Evolutionary conservation across 2,329 filamentous ascomycete species (phyloP).

Genomic region (Neoscytalidium dimidiatum): DNA sequence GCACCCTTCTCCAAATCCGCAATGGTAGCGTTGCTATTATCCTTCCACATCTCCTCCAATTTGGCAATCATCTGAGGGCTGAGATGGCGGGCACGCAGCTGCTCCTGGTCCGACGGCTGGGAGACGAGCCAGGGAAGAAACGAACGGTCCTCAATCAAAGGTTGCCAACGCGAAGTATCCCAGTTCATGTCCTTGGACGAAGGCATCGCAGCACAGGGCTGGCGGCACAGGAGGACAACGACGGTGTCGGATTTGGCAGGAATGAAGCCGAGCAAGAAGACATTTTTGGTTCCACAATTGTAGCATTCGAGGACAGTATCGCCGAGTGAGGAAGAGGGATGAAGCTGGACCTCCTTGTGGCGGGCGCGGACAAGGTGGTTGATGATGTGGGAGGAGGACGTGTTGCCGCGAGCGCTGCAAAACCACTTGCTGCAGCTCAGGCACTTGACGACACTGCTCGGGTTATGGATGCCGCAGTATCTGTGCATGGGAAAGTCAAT

Average conservation of each 20-base stretch:
- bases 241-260: constrained; percentile 98
- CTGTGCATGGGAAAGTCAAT: constrained; percentile 46
- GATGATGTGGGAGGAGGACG: constrained; percentile 95
- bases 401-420: constrained; percentile 94
- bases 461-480: constrained; percentile 96
- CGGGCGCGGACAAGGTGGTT: constrained; percentile 96
- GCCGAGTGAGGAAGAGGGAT: constrained; percentile 87
- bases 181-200: constrained; percentile 99
- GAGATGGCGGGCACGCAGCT: constrained; percentile 89
- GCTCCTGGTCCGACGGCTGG: constrained; percentile 87
- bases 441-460: constrained; percentile 94
- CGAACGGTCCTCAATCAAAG: constrained; percentile 92
- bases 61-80: constrained; percentile 94
- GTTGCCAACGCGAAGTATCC: constrained; percentile 98
- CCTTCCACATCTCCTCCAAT: constrained; percentile 98
- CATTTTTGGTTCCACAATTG: constrained; percentile 99
- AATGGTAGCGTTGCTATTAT: constrained; percentile 84
- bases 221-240: constrained; percentile 92
- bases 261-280: constrained; percentile 96
- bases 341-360: constrained; percentile 97
- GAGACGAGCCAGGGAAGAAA: constrained; percentile 93
- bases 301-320: constrained; percentile 98
- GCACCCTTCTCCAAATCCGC: constrained; percentile 88
- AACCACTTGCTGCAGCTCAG: constrained; percentile 98
- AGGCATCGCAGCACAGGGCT: constrained; percentile 90